These are phyloP conservation scores for Candida railenensis DNA, from an alignment of 805 yeast genomes.

Conservation along the genomic window DNA sequence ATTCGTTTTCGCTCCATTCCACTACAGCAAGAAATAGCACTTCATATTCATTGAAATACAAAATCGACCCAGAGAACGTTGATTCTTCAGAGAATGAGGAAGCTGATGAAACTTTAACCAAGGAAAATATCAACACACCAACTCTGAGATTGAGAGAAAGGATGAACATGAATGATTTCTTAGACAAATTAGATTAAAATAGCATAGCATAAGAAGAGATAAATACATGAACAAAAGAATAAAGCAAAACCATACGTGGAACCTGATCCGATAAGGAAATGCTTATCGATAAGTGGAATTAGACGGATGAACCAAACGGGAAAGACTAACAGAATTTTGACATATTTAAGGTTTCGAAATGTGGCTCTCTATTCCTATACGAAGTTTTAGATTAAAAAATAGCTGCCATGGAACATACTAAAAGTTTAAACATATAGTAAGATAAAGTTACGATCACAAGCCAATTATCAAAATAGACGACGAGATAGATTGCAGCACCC, in stretches of 20 bases:
- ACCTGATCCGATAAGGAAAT: too few species aligned
- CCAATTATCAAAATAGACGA: neutral
- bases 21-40: neutral
- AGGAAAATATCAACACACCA: neutral
- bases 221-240: neutral
- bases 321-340: too few species aligned
- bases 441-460: neutral
- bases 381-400: too few species aligned
- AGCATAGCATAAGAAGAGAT: neutral
- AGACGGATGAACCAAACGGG: too few species aligned
- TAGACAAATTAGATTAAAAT: conserved; percentile 3
- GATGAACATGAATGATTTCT: conserved; percentile 3
- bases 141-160: neutral
- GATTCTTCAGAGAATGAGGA: conserved; percentile 4
- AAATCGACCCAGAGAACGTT: neutral
- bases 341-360: neutral
- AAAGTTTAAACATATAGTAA: neutral
- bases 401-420: neutral
- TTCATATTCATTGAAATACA: conserved; percentile 3
- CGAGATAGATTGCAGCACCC: neutral
- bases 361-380: too few species aligned
- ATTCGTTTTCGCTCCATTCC: conserved; percentile 10
- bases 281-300: too few species aligned
- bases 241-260: neutral
- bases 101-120: conserved; percentile 2